Evolutionary conservation across 331 rosid genomes (phyloP).

Genomic region (Pyracantha coccinea): DNA sequence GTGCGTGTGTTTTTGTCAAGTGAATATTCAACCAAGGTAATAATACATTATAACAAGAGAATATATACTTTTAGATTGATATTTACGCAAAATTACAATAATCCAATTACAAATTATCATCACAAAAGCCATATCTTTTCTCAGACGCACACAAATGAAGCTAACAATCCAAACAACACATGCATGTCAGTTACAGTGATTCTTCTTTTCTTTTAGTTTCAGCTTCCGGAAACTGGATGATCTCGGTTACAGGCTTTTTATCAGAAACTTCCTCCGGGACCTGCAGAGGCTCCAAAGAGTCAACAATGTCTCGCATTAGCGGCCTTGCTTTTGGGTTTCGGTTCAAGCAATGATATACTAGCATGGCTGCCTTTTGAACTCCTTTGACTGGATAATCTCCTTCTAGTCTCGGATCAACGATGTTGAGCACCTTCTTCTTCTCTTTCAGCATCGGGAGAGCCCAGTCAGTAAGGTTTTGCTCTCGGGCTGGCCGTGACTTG

Average conservation of each 20-base stretch:
- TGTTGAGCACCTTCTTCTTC: constrained; percentile 68
- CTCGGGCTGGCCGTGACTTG: constrained; percentile 72
- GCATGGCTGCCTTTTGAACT: constrained; percentile 83
- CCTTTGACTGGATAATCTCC: constrained; percentile 79
- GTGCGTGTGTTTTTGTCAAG: too few species aligned
- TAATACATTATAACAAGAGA: neutral
- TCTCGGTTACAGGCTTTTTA: constrained; percentile 44
- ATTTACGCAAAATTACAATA: constrained; percentile 23
- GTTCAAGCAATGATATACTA: constrained; percentile 89
- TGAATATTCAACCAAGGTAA: too few species aligned
- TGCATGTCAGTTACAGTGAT: constrained; percentile 14
- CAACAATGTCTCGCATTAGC: constrained; percentile 89
- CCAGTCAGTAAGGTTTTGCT: constrained; percentile 93
- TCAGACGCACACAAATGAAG: neutral
- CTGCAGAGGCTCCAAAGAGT: constrained; percentile 89
- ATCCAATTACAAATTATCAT: constrained; percentile 9
- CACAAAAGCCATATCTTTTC: neutral
- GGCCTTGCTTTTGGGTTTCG: constrained; percentile 97
- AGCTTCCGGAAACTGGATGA: constrained; percentile 37
- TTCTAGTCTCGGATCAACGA: constrained; percentile 75
- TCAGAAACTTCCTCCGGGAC: constrained; percentile 33
- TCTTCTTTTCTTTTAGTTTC: constrained; percentile 34
- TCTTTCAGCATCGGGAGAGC: constrained; percentile 88
- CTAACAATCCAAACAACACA: neutral
- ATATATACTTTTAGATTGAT: constrained; percentile 9